A percentile compares a stretch with the other conserved stretches of the same genome.
These are phyloP conservation scores for Vitis amurensis DNA, from an alignment of 164 flowering plant species.

Conservation along the genomic window DNA sequence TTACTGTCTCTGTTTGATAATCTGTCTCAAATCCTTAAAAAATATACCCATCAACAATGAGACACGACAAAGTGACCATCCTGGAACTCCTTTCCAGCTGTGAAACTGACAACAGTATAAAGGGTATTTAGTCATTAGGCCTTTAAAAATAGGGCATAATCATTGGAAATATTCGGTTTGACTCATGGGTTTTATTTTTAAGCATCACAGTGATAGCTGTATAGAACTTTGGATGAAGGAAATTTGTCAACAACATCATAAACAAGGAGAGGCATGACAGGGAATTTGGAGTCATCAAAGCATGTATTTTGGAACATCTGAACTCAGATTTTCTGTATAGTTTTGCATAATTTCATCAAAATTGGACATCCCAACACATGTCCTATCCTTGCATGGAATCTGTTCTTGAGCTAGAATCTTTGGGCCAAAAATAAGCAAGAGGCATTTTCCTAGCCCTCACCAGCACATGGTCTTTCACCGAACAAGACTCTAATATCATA, in stretches of 20 bases:
- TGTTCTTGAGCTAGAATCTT: too few relatives aligned
- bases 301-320: conserved; percentile 10
- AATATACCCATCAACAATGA: background rate
- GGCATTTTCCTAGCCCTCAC: too few relatives aligned
- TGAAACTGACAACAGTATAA: background rate
- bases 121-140: background rate
- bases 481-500: too few relatives aligned
- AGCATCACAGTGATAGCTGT: background rate
- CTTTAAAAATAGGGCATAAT: background rate
- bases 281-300: conserved; percentile 19
- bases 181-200: background rate
- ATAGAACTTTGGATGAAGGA: background rate
- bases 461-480: too few relatives aligned
- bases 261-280: conserved; percentile 9
- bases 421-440: too few relatives aligned
- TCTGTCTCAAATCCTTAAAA: background rate
- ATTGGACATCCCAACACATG: too few relatives aligned
- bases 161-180: background rate
- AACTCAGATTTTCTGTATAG: background rate
- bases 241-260: background rate
- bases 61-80: background rate
- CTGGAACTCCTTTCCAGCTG: background rate
- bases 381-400: too few relatives aligned
- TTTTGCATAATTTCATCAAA: too few relatives aligned
- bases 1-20: background rate